Conservation (phyloP, 1,284 basidiomycete genomes). For the Papiliotrema fonsecae region DNA sequence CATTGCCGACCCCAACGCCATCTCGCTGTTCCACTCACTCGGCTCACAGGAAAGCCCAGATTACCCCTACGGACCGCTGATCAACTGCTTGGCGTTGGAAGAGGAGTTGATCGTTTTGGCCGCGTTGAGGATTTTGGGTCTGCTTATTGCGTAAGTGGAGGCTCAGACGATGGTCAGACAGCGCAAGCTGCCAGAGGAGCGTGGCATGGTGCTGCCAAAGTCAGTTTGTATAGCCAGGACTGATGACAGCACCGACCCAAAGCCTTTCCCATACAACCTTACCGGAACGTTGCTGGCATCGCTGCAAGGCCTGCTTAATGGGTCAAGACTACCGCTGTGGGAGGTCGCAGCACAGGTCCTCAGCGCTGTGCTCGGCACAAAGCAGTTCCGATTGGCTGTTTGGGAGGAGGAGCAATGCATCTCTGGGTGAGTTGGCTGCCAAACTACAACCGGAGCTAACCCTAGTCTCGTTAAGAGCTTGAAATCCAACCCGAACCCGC, state of each 20-base stretch:
- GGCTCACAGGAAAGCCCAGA: constrained; percentile 49
- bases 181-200: background rate
- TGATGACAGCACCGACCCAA: constrained; percentile 38
- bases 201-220: no score
- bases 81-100: constrained; percentile 72
- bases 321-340: constrained; percentile 56
- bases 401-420: constrained; percentile 49
- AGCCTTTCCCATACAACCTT: constrained; percentile 54
- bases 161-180: no score
- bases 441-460: background rate
- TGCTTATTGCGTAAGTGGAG: constrained; percentile 71
- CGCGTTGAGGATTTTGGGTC: constrained; percentile 77
- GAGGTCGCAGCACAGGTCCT: constrained; percentile 88
- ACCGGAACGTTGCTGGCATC: constrained; percentile 64
- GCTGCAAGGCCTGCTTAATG: constrained; percentile 62
- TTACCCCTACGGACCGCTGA: constrained; percentile 27
- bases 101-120: constrained; percentile 94
- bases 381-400: constrained; percentile 60
- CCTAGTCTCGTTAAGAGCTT: constrained; percentile 70
- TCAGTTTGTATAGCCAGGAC: background rate
- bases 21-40: constrained; percentile 60
- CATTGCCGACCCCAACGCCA: constrained; percentile 25
- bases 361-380: constrained; percentile 75
- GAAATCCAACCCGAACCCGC: constrained; percentile 64
- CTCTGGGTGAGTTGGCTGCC: constrained; percentile 34